These are phyloP conservation scores for Paxillus rubicundulus DNA, from an alignment of 768 basidiomycete species.

Conservation along the genomic window DNA sequence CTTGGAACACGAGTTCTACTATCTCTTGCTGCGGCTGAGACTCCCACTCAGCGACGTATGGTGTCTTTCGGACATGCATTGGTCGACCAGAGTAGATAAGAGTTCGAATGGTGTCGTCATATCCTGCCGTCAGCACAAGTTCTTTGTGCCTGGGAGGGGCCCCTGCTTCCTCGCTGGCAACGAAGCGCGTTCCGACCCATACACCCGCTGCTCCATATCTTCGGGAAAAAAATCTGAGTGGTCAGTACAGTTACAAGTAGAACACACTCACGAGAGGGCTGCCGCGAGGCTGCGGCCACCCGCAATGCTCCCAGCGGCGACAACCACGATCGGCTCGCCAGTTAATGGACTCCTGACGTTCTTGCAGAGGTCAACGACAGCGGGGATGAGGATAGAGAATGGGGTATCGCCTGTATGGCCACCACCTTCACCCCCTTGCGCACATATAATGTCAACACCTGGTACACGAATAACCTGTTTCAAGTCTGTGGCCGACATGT, in stretches of 20 bases:
- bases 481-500: background rate
- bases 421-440: constrained; percentile 85
- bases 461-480: background rate
- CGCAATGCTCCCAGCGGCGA: constrained; percentile 83
- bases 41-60: constrained; percentile 80
- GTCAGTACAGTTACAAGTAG: background rate
- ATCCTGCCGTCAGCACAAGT: constrained; percentile 62
- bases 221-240: background rate
- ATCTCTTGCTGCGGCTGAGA: constrained; percentile 59
- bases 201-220: constrained; percentile 83
- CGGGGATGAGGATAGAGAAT: constrained; percentile 79
- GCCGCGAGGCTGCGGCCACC: constrained; percentile 82
- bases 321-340: constrained; percentile 69
- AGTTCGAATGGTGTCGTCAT: constrained; percentile 71
- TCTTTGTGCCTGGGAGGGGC: constrained; percentile 76
- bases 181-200: constrained; percentile 88
- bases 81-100: constrained; percentile 78
- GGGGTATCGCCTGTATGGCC: constrained; percentile 85
- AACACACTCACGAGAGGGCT: constrained; percentile 52
- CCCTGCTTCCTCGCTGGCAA: constrained; percentile 77
- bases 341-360: constrained; percentile 70
- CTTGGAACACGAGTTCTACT: constrained; percentile 52
- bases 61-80: constrained; percentile 76
- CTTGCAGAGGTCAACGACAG: constrained; percentile 77
- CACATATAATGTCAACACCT: constrained; percentile 91